phyloP scores from a whole-genome alignment of 1,139 yeast species.

The Pneumocystis murina region DNA sequence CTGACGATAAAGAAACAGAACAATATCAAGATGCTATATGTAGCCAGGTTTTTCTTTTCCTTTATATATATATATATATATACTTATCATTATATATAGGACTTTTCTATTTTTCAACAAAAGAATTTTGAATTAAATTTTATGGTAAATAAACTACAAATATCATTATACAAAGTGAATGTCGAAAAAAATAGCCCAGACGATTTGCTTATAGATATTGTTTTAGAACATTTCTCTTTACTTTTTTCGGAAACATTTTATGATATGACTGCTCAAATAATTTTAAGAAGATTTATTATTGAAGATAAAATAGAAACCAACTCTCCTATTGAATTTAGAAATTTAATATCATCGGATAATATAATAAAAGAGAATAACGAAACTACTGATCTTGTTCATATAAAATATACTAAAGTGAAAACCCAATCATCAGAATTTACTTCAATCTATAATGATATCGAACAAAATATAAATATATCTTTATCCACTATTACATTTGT shows the following conservation, averaged over 20 bases:
- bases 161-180: conserved; percentile 45
- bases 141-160: conserved; percentile 44
- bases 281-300: conserved; percentile 49
- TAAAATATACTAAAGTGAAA: conserved; percentile 42
- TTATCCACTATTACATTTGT: conserved; percentile 71
- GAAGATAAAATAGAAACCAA: conserved; percentile 61
- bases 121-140: conserved; percentile 58
- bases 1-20: conserved; percentile 1
- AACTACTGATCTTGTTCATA: conserved; percentile 40
- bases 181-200: conserved; percentile 30
- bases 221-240: conserved; percentile 51
- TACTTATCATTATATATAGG: neutral
- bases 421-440: conserved; percentile 46
- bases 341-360: conserved; percentile 53
- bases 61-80: conserved; percentile 7
- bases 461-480: conserved; percentile 59
- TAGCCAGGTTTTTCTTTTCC: neutral
- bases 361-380: conserved; percentile 26
- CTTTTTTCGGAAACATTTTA: conserved; percentile 43
- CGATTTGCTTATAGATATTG: conserved; percentile 49
- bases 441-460: conserved; percentile 41
- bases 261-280: conserved; percentile 53
- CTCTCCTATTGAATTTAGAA: conserved; percentile 49
- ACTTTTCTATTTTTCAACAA: conserved; percentile 26
- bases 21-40: neutral